Conservation (phyloP, 1,284 basidiomycete species). For the Cryptococcus jaspeensis region DNA sequence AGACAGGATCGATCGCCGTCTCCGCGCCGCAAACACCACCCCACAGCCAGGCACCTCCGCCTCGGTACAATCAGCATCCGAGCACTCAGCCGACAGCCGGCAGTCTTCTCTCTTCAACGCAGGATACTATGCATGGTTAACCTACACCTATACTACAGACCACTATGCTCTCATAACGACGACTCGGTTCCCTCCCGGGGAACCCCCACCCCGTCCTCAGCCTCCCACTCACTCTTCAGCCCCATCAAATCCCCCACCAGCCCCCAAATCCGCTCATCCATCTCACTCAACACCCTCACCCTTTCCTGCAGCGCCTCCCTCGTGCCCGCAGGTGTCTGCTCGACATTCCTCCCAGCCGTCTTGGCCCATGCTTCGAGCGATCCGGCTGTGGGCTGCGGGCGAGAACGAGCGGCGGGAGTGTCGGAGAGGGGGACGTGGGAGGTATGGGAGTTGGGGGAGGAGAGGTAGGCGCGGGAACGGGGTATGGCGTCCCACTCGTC, state of each 20-base stretch:
- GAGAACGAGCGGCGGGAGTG: no score
- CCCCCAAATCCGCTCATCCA: slow-evolving; percentile 65
- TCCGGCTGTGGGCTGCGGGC: neutral
- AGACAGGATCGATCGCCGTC: no score
- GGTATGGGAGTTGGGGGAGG: neutral
- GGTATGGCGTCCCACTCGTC: slow-evolving; percentile 8
- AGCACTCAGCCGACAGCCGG: no score
- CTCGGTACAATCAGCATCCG: no score
- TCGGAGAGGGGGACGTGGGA: neutral
- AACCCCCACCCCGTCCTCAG: slow-evolving; percentile 18
- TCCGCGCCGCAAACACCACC: no score
- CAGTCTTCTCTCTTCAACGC: no score
- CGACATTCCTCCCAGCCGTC: neutral
- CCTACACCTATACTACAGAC: no score
- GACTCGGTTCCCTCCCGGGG: neutral
- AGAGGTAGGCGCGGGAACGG: neutral
- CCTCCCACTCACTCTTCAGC: slow-evolving; percentile 61
- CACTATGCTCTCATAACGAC: no score
- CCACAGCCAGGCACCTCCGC: no score
- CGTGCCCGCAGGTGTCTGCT: slow-evolving; percentile 1
- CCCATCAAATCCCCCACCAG: slow-evolving; percentile 74
- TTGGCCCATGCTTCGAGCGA: neutral
- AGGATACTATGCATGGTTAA: no score
- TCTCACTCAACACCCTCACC: slow-evolving; percentile 68
- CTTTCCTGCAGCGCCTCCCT: slow-evolving; percentile 78